Evolutionary conservation across 23 red algal genomes (phyloP), one percentile per base, ranked within the genome.

Genomic region (Gracilaria gracilis): DNA sequence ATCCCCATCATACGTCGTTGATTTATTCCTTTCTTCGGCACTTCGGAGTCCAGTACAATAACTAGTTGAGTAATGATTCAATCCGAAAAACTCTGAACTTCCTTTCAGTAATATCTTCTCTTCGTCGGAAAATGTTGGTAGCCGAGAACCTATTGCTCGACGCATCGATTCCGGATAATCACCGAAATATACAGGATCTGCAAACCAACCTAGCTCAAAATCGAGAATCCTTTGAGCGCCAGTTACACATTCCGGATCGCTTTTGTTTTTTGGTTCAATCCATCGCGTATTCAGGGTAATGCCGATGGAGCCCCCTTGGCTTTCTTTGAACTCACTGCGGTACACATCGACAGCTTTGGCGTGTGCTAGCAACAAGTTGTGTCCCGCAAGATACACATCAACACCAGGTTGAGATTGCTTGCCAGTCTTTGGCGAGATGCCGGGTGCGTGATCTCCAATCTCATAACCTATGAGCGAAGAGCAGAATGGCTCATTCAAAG

Each of bases 191-290:
- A 94, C 67, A 25, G 83, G 92, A 53, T 88, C 82, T 67, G 92
- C 92, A 83, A 88, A 94, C 83, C 92, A 94, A n/a, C 92, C 92
- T 13, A 94, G 47, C 23, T 82, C 71, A 88, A 94, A 94, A 40
- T 86, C 83, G 23, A 87, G 47, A 71, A 11, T 14, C 74, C 74
- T 74, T 61, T 81, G 55, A 35, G 82, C 84, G 17, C 81, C 75
- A 29, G 19, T 42, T 19, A 28, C 28, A 19, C 58, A 74, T 70
- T 87, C 50, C 40, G 69, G 64, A 49, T 87, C 82, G 12, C 25
- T 61, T 21, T 37, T 53, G 54, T 81, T 74, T 23, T 24, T 76
- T 57, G 91, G 69, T 51, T 66, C 82, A 27, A 50, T 25, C 91
- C 91, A 94, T 6, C 79, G 59, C 17, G 55, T 44, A 40, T 94